phyloP scores from a whole-genome alignment of 768 basidiomycete species.

The Mycena rebaudengoi region DNA sequence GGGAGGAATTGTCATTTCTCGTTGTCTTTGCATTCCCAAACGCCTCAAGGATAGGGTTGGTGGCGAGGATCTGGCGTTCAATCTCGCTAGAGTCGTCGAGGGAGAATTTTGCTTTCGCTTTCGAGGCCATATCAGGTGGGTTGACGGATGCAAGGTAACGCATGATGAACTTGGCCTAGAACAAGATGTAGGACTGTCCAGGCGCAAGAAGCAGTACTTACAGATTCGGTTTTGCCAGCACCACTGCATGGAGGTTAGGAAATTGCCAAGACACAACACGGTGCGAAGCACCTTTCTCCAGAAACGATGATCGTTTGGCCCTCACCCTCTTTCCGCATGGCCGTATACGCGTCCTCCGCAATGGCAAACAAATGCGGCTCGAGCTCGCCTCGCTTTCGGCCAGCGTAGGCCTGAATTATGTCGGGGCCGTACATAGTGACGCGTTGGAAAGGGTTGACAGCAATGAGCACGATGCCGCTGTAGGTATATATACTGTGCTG shows the following conservation, averaged over 20 bases:
- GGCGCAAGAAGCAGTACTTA: constrained; percentile 42
- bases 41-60: constrained; percentile 99
- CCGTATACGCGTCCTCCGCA: constrained; percentile 98
- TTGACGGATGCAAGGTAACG: constrained; percentile 98
- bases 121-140: constrained; percentile 70
- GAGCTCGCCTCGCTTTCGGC: constrained; percentile 89
- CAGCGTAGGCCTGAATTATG: constrained; percentile 96
- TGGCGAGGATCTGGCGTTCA: constrained; percentile 96
- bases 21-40: constrained; percentile 99
- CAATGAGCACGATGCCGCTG: constrained; percentile 98
- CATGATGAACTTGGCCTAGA: constrained; percentile 97
- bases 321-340: constrained; percentile 92
- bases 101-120: constrained; percentile 74
- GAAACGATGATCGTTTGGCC: constrained; percentile 99
- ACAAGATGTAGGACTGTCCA: constrained; percentile 9
- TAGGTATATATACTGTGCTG: constrained; percentile 99
- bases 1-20: constrained; percentile 97
- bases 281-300: constrained; percentile 91
- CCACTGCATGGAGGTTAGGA: constrained; percentile 65
- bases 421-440: constrained; percentile 97
- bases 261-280: constrained; percentile 23
- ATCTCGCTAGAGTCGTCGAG: constrained; percentile 92
- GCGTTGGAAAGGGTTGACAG: constrained; percentile 98
- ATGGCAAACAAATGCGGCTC: constrained; percentile 99
- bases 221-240: constrained; percentile 99